These are phyloP conservation scores for Puccinia novopanici DNA, from an alignment of 1,284 basidiomycete genomes.

Conservation along the genomic window DNA sequence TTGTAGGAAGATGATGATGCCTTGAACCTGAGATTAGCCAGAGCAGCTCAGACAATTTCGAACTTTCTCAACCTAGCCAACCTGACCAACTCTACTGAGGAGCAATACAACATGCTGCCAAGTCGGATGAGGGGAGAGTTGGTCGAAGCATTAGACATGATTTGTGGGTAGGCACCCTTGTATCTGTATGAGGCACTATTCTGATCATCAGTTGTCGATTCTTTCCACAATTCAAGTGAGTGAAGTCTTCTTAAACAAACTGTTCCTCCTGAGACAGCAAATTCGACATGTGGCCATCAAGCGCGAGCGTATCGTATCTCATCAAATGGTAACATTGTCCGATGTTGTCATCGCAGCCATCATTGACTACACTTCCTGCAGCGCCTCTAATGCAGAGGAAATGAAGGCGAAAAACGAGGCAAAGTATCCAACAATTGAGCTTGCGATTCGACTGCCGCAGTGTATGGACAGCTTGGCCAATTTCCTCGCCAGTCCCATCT, in stretches of 20 bases:
- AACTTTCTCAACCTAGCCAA: constrained; percentile 8
- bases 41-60: constrained; percentile 2
- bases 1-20: constrained; percentile 11
- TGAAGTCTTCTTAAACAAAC: constrained; percentile 18
- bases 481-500: not conserved
- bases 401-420: not conserved
- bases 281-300: constrained; percentile 31
- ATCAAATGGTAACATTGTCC: constrained; percentile 33
- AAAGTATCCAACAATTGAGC: constrained; percentile 23
- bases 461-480: constrained; percentile 9
- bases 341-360: constrained; percentile 42
- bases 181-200: not conserved
- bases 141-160: constrained; percentile 23
- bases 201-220: not conserved
- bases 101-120: constrained; percentile 7
- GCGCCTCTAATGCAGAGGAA: not conserved
- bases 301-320: not conserved
- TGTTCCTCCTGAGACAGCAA: constrained; percentile 35
- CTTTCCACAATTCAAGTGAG: constrained; percentile 4
- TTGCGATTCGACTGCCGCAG: constrained; percentile 9
- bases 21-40: not conserved
- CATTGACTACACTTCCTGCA: constrained; percentile 24
- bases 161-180: not conserved
- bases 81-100: not conserved
- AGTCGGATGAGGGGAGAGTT: constrained; percentile 11